These are phyloP conservation scores for Kodamaea suecica DNA, from an alignment of 1,139 yeast species.

Conservation along the genomic window DNA sequence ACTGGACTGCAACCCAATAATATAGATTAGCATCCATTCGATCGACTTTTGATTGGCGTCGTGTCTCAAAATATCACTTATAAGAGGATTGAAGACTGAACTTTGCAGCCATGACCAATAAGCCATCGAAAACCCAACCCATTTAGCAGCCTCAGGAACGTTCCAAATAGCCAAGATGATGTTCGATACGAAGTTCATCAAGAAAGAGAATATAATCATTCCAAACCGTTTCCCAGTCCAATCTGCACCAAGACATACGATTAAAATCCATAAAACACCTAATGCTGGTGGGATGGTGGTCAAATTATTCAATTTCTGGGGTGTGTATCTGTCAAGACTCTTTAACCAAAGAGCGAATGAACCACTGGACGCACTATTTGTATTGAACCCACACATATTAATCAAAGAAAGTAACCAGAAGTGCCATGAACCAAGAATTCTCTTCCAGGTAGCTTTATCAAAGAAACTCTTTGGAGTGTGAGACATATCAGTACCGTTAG, in stretches of 20 bases:
- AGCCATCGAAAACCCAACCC: slow-evolving; percentile 21
- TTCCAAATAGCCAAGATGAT: slow-evolving; percentile 22
- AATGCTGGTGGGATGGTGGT: slow-evolving; percentile 49
- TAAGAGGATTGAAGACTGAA: slow-evolving; percentile 23
- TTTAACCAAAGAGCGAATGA: slow-evolving; percentile 45
- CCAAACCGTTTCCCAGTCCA: slow-evolving; percentile 26
- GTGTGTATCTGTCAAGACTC: slow-evolving; percentile 37
- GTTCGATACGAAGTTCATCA: slow-evolving; percentile 16
- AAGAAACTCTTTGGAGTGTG: slow-evolving; percentile 22
- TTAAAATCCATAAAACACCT: slow-evolving; percentile 45
- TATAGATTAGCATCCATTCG: slow-evolving; percentile 25
- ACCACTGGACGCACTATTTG: slow-evolving; percentile 47
- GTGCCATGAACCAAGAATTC: slow-evolving; percentile 24
- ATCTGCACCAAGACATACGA: slow-evolving; percentile 34
- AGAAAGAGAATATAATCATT: slow-evolving; percentile 23
- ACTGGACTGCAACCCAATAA: slow-evolving; percentile 25
- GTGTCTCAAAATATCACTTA: slow-evolving; percentile 22
- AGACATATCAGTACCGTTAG: slow-evolving; percentile 23
- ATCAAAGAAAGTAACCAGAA: slow-evolving; percentile 20
- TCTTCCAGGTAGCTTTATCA: slow-evolving; percentile 22
- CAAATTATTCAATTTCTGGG: slow-evolving; percentile 36
- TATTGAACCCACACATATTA: slow-evolving; percentile 25
- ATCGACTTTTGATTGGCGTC: slow-evolving; percentile 26
- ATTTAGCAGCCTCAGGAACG: slow-evolving; percentile 20
- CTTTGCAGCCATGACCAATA: slow-evolving; percentile 25